These are phyloP conservation scores for Fraxinus paxiana DNA, from an alignment of 305 asterid species.

Conservation along the genomic window DNA sequence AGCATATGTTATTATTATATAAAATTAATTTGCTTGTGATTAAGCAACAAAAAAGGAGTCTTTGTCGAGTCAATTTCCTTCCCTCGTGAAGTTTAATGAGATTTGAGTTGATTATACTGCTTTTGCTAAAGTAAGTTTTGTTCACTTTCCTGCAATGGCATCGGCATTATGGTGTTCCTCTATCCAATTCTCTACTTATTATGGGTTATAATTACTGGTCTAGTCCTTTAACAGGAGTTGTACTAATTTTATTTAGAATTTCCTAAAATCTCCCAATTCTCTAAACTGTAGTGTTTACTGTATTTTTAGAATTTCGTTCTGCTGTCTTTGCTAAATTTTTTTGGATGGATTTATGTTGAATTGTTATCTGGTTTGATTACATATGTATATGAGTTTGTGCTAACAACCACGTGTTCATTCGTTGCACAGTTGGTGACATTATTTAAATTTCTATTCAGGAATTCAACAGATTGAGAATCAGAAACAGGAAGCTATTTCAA, in stretches of 20 bases:
- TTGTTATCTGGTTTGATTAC: not conserved
- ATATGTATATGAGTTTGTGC: not conserved
- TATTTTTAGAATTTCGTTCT: not conserved
- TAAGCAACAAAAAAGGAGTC: not conserved
- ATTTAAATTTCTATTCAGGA: constrained; percentile 42
- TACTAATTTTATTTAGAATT: not conserved
- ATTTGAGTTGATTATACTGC: constrained; percentile 21
- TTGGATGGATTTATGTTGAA: not conserved
- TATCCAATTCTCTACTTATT: constrained; percentile 13
- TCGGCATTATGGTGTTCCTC: constrained; percentile 29
- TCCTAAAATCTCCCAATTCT: constrained; percentile 3
- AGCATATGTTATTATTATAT: not conserved
- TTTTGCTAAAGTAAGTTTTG: constrained; percentile 23
- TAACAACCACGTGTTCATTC: not conserved
- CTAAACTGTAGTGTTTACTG: not conserved
- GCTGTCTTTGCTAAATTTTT: not conserved
- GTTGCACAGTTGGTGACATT: not conserved
- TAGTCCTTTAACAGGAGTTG: constrained; percentile 21
- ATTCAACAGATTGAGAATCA: constrained; percentile 33
- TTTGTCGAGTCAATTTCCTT: not conserved
- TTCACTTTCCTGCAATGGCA: constrained; percentile 20
- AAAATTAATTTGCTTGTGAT: not conserved
- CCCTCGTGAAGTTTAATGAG: constrained; percentile 8
- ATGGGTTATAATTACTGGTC: constrained; percentile 25
- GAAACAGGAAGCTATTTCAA: constrained; percentile 43